Base-by-base conservation (phyloP, 441 rosid species). In the Erysimum cheiri region DNA sequence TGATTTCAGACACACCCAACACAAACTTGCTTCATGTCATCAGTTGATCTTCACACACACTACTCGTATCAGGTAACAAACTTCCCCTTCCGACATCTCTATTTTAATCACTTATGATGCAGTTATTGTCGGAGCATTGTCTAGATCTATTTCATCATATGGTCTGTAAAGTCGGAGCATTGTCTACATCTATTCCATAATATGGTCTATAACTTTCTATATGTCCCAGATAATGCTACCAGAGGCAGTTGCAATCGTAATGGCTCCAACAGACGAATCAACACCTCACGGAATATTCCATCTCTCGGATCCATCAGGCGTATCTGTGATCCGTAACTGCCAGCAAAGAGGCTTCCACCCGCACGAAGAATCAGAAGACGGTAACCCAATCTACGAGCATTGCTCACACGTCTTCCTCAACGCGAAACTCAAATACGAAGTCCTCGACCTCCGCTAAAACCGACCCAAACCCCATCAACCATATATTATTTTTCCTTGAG, bases 321-420 rank as follows among this genome's bases (percentile, higher is more conserved):
- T 92, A 46, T 85, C 93, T 3, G 87, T 86, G 49, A 92, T 92
- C 32, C 92, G 98, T n/a, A 87, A 88, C 67, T 92, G 99, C 81
- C 92, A 92, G 76, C 88, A 95, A 76, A 84, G 97, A 29, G 99
- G 99, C n/a, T 95, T 95, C 79, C 97, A 92, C 76, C 98, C 98
- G 15, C 99, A 92, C 22, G 96, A 95, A 77, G 98, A 95, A 77
- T 77, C 98, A 49, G 64, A 56, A 28, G 95, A 92, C 28, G 97
- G 96, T 50, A 90, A 67, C 76, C 80, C 92, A 24, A 87, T 95
- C 58, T 95, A 95, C 43, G 98, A 95, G 80, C 98, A 92, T 76
- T 92, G 96, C 76, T 92, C 98, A 43, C 99, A 95, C 64, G 98
- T 92, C 65, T 91, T 76, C 67, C 82, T 92, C 90, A 95, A 95